Conservation (phyloP, 208 protist species). For the Histomonas meleagridis region DNA sequence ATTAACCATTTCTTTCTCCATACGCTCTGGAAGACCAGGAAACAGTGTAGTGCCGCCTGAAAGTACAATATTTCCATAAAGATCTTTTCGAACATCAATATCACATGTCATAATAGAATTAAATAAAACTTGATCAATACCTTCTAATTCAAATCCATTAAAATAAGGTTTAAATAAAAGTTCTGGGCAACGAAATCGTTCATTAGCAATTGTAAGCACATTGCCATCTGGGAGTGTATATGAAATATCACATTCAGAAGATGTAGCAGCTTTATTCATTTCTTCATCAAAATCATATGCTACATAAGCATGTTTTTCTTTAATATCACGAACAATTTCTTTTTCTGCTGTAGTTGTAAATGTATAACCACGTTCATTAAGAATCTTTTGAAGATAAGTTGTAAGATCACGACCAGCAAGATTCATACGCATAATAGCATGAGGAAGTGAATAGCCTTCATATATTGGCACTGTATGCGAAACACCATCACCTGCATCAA, state of each 20-base stretch:
- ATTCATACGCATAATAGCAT: slow-evolving; percentile 57
- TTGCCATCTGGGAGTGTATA: slow-evolving; percentile 65
- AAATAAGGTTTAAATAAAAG: slow-evolving; percentile 66
- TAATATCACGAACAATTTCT: slow-evolving; percentile 63
- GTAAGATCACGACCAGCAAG: slow-evolving; percentile 61
- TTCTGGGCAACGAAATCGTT: slow-evolving; percentile 62
- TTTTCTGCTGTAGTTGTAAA: slow-evolving; percentile 58
- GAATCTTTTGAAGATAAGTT: slow-evolving; percentile 54
- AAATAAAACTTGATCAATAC: slow-evolving; percentile 57
- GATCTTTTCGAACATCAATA: slow-evolving; percentile 56
- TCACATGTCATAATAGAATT: slow-evolving; percentile 66
- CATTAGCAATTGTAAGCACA: slow-evolving; percentile 52
- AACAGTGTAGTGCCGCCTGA: slow-evolving; percentile 56
- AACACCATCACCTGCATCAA: slow-evolving; percentile 84
- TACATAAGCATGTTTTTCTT: slow-evolving; percentile 62
- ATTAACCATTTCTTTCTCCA: slow-evolving; percentile 64
- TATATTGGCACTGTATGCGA: slow-evolving; percentile 90
- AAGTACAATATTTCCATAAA: slow-evolving; percentile 58
- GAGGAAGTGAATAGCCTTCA: slow-evolving; percentile 56
- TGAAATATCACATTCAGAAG: background rate
- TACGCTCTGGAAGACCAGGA: slow-evolving; percentile 77
- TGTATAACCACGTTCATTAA: slow-evolving; percentile 53
- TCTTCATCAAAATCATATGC: slow-evolving; percentile 58
- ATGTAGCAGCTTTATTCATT: slow-evolving; percentile 49
- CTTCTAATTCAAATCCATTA: slow-evolving; percentile 51